phyloP scores from a whole-genome alignment of 441 rosid genomes.

The Corymbia citriodora region DNA sequence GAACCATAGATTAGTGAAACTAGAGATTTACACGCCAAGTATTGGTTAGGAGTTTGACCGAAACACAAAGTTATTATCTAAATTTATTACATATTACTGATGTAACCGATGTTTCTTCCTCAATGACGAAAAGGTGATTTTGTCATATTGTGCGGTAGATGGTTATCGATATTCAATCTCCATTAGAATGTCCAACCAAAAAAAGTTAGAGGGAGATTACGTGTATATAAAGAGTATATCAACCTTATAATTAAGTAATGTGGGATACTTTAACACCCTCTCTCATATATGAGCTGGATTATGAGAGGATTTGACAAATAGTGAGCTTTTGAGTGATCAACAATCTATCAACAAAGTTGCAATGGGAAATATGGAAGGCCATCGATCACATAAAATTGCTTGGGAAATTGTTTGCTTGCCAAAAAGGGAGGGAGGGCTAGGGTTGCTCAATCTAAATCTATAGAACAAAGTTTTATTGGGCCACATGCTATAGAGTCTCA shows the following conservation, averaged over 20 bases:
- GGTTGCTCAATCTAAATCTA: too few relatives aligned
- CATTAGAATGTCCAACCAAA: background rate
- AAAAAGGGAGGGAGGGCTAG: too few relatives aligned
- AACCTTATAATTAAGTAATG: background rate
- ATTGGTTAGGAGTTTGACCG: background rate
- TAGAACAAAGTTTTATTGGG: too few relatives aligned
- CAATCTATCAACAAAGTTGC: background rate
- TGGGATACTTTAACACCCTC: background rate
- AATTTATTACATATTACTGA: background rate
- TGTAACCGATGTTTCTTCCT: background rate
- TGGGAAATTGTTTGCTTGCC: too few relatives aligned
- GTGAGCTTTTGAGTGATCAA: background rate
- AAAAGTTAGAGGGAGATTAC: background rate
- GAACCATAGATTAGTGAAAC: background rate
- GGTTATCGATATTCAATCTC: background rate
- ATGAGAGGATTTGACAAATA: background rate
- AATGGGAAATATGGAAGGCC: too few relatives aligned
- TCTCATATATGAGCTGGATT: background rate
- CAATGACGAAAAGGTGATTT: background rate
- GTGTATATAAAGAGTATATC: background rate
- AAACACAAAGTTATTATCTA: background rate
- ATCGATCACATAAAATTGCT: too few relatives aligned
- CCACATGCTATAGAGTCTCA: too few relatives aligned
- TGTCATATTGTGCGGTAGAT: background rate
- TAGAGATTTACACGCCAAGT: background rate